A percentile compares a stretch with the other conserved stretches of the same genome.
Evolutionary conservation across 1,284 basidiomycete species (phyloP).

Genomic region (Amylostereum areolatum): DNA sequence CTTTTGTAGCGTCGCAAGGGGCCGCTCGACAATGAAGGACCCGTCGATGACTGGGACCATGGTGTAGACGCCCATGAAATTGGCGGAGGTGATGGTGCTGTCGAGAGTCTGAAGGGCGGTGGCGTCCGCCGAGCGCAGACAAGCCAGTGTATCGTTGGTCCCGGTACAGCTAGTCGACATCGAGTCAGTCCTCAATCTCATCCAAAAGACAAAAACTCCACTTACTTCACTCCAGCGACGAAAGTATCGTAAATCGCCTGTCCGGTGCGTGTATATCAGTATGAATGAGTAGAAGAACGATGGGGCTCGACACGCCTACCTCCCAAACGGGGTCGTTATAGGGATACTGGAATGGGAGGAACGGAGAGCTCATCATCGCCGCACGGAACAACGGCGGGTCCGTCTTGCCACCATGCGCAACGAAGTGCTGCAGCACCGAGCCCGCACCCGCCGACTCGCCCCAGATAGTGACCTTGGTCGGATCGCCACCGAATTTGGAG

Average conservation of each 20-base stretch:
- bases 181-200: too few species aligned
- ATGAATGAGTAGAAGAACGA: too few species aligned
- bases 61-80: constrained; percentile 34
- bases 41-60: constrained; percentile 42
- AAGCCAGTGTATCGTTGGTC: background rate
- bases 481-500: constrained; percentile 28
- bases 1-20: constrained; percentile 28
- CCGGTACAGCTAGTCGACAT: background rate
- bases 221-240: too few species aligned
- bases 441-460: constrained; percentile 30
- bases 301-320: background rate
- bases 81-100: constrained; percentile 22
- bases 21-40: constrained; percentile 35
- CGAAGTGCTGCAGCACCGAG: constrained; percentile 25
- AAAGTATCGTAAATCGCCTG: too few species aligned
- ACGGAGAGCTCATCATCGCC: constrained; percentile 6
- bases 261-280: too few species aligned
- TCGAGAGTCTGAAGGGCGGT: constrained; percentile 28
- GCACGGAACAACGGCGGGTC: constrained; percentile 8
- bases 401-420: constrained; percentile 7
- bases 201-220: too few species aligned
- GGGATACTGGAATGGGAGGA: constrained; percentile 6
- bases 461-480: constrained; percentile 27
- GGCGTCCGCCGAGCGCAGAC: constrained; percentile 25
- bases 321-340: constrained; percentile 2